Base-by-base conservation (phyloP, 768 basidiomycete genomes). In the Suillus plorans region DNA sequence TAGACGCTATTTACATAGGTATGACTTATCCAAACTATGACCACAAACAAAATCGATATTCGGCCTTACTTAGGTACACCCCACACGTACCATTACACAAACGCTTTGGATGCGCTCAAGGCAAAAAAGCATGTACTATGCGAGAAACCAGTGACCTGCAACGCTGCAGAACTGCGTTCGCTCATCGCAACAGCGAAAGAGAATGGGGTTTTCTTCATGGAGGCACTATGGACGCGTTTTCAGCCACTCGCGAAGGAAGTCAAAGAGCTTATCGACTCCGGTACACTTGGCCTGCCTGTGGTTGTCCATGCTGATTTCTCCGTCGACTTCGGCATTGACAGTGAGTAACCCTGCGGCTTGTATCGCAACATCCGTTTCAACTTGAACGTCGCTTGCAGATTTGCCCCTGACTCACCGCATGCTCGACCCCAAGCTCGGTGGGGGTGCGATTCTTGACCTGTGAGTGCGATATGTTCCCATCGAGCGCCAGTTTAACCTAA, bases 91-190 rank as follows among this genome's bases (percentile, higher is more conserved):
- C 85, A 86, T 72, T 82, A 84, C 72, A 69, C 73, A 61, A 82
- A 84, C 72, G 78, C 82, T 18, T 74, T 76, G 47, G 81, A 78
- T 42, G 82, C 83, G 2, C 72, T 86, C 49, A 69, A 76, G 39
- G 81, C 80, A 2, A 81, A 81, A 18, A 86, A 85, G 73, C 81
- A 84, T 68, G 84, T 86, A 56, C 76, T 86, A 14, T 83, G 83
- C 69, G 85, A 86, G 72, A 86, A 86, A 71, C 82, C 83, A 2
- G 81, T 83, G 65, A 86, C 85, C 2, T 77, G 80, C 61, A 85
- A 84, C 64, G 76, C 81, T 4, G 76, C 77, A 0, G 84, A 86
- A 71, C 73, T 83, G 39, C 75, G 80, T 22, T 77, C 79, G 44
- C 74, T 86, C n/a, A 72, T 84, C 65, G 69, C 66, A 12, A 69